phyloP scores from a whole-genome alignment of 768 basidiomycete species.

The Rhizopogon vulgaris region DNA sequence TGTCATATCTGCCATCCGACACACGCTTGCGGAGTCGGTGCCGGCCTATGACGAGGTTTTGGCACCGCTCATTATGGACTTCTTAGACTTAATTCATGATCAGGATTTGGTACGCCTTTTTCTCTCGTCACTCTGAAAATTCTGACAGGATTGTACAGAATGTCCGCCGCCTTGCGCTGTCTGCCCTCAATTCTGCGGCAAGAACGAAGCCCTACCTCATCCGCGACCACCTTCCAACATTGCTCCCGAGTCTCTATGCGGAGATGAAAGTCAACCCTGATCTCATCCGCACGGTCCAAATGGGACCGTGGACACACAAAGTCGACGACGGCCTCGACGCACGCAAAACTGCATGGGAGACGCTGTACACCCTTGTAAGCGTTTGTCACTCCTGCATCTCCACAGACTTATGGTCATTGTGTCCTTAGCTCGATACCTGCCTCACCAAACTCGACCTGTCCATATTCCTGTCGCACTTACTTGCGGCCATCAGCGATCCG shows the following conservation, averaged over 20 bases:
- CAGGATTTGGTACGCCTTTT: conserved; percentile 62
- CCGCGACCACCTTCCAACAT: conserved; percentile 67
- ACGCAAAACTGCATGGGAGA: conserved; percentile 95
- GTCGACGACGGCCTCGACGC: conserved; percentile 96
- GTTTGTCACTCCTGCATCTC: too few relatives aligned
- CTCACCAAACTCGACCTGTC: conserved; percentile 82
- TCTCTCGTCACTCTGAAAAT: background rate
- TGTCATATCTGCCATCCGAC: conserved; percentile 87
- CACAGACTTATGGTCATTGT: background rate
- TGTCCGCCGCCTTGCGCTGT: conserved; percentile 85
- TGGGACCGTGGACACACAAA: conserved; percentile 97
- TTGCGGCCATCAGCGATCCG: conserved; percentile 79
- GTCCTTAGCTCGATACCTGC: conserved; percentile 78
- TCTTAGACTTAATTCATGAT: conserved; percentile 88
- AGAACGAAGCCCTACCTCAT: conserved; percentile 92
- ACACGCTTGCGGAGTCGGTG: conserved; percentile 83
- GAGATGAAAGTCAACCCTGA: conserved; percentile 78
- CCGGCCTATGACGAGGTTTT: conserved; percentile 87
- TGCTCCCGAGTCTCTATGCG: conserved; percentile 80
- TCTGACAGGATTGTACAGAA: conserved; percentile 41
- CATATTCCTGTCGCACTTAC: conserved; percentile 74
- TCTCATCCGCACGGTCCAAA: conserved; percentile 85
- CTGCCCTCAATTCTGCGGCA: conserved; percentile 90
- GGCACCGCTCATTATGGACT: conserved; percentile 82
- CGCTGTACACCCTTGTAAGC: conserved; percentile 88